Evolutionary conservation across 805 yeast genomes (phyloP).

Genomic region (Starmerella khaoyaiensis): DNA sequence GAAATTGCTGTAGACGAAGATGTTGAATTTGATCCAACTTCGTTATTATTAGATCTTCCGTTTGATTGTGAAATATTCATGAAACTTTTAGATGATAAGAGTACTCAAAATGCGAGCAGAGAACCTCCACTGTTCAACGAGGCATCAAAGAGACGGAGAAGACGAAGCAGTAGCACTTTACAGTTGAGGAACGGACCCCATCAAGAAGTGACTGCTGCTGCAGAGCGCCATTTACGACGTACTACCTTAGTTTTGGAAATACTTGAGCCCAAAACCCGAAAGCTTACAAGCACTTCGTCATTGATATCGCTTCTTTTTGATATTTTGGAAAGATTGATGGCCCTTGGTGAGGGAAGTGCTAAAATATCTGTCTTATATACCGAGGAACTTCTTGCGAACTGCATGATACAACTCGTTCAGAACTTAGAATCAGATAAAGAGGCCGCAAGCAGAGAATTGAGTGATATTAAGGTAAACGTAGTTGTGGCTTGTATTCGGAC

Average conservation of each 20-base stretch:
- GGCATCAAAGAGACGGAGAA: conserved; percentile 47
- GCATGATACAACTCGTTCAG: conserved; percentile 60
- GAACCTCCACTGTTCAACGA: conserved; percentile 15
- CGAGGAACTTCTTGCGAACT: conserved; percentile 78
- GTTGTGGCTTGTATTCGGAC: conserved; percentile 83
- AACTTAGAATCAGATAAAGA: conserved; percentile 23
- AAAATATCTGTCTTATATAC: conserved; percentile 81
- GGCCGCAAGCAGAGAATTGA: conserved; percentile 31
- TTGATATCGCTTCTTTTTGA: conserved; percentile 28
- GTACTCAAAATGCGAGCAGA: conserved; percentile 26
- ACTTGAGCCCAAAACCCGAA: conserved; percentile 36
- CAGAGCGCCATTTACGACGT: conserved; percentile 64
- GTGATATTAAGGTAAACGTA: conserved; percentile 72
- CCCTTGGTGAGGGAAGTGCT: conserved; percentile 75
- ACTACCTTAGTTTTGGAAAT: conserved; percentile 71
- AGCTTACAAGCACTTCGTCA: conserved; percentile 15
- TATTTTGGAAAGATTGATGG: conserved; percentile 30
- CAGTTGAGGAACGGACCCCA: conserved; percentile 36
- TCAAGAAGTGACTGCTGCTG: conserved; percentile 50
- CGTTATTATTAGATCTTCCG: conserved; percentile 39
- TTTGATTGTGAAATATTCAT: conserved; percentile 50
- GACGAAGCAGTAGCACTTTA: conserved; percentile 59
- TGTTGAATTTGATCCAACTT: conserved; percentile 34
- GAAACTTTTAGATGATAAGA: conserved; percentile 36
- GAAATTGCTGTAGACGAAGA: conserved; percentile 38